Evolutionary conservation across 164 flowering plant species (phyloP).

Genomic region (Magnolia officinalis): DNA sequence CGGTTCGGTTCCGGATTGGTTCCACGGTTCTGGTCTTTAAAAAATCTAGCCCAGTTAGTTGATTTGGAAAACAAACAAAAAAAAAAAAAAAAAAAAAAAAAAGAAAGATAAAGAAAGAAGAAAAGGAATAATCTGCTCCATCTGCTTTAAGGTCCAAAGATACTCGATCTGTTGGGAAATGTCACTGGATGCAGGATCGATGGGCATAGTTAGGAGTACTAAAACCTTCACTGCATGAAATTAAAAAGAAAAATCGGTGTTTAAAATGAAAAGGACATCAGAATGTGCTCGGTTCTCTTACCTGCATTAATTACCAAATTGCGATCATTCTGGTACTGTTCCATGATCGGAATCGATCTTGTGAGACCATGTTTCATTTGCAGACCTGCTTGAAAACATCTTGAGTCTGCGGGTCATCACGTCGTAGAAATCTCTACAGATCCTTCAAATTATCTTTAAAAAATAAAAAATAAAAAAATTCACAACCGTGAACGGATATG

Average conservation of each 20-base stretch:
- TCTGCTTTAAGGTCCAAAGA: slow-evolving; percentile 70
- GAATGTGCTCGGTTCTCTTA: slow-evolving; percentile 8
- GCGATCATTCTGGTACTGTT: slow-evolving; percentile 58
- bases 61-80: too few relatives aligned
- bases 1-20: too few relatives aligned
- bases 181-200: slow-evolving; percentile 63
- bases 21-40: too few relatives aligned
- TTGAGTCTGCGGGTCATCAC: slow-evolving; percentile 76
- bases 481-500: neutral
- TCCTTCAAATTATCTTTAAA: slow-evolving; percentile 85
- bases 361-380: slow-evolving; percentile 72
- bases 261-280: neutral
- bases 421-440: slow-evolving; percentile 78
- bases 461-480: neutral
- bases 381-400: slow-evolving; percentile 92
- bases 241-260: neutral
- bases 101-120: too few relatives aligned
- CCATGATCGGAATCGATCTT: slow-evolving; percentile 79
- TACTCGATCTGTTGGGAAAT: slow-evolving; percentile 82
- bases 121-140: too few relatives aligned
- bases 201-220: slow-evolving; percentile 93
- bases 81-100: too few relatives aligned
- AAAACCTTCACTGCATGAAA: slow-evolving; percentile 70
- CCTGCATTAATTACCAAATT: slow-evolving; percentile 76
- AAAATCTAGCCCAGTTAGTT: too few relatives aligned